Base-by-base conservation (phyloP, 768 basidiomycete genomes). In the Termitomyces sp. region DNA sequence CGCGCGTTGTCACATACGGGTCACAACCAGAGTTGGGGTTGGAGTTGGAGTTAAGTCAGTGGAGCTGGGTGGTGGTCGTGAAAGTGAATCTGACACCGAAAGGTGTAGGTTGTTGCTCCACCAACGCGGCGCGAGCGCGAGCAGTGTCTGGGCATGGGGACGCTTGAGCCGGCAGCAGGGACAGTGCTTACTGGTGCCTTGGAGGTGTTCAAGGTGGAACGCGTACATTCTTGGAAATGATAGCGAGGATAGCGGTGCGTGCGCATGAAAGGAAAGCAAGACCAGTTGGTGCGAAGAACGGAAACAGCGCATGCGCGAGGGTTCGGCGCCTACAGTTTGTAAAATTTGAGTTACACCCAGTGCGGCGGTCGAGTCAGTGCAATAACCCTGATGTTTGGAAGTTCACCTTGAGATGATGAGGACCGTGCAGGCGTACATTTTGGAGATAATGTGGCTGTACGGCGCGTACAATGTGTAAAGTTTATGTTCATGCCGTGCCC, bases 51-150 rank as follows among this genome's bases (percentile, higher is more conserved):
- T 69, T 5, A 67, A 61, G 69, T 33, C 15, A 7, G 37, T n/a
- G 28, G 50, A 63, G 29, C 70, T 68, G 6, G 76, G 70, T 13
- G 80, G 77, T 41, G 76, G 79, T n/a, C 71, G 76, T 39, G 63
- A 88, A 89, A 3, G 80, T 85, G 72, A 89, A 90, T 13, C 83
- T 73, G 68, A 76, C 68, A 55, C 77, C 76, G 65, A 77, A 78
- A 66, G 78, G 74, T 37, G 73, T 74, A n/a, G 58, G 68, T 64
- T 36, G 68, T 70, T 62, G 65, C 62, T 42, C 69, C 60, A 52
- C 53, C 33, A 9, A 28, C 59, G 46, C 46, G 67, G 36, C 20
- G 61, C 49, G 4, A 67, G 60, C 72, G 71, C n/a, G n/a, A n/a
- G n/a, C n/a, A n/a, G 16, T 73, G 69, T 9, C 73, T 73, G 18